Evolutionary conservation across 2,329 filamentous ascomycete species (phyloP), one percentile per base, ranked within the genome.

Genomic region (Fusarium sp.): DNA sequence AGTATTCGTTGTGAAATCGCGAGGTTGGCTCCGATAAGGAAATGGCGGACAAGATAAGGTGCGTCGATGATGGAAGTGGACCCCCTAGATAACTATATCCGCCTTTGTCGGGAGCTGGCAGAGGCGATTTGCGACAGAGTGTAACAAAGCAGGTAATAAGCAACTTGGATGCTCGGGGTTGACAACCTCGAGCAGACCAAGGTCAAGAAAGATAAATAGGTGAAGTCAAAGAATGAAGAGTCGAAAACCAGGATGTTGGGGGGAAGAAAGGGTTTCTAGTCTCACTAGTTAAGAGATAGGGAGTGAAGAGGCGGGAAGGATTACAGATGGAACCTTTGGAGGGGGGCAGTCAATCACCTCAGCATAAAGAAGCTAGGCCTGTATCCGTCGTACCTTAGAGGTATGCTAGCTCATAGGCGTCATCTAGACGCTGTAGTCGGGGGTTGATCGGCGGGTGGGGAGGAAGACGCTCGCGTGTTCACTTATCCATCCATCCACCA

Each of bases 31-130:
- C 51, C 40, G 69, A 72, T 71, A 70, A 72, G 65, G 55, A 67
- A 63, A 46, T 50, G 64, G 54, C 49, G 63, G 66, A 55, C 66
- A 54, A 63, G 72, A 71, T 71, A 71, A 74, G 71, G 70, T 66
- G 59, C 43, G 68, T 68, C 62, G 70, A 57, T 60, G 63, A 67
- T 52, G 64, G 50, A 67, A 69, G 70, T 72, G 71, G 71, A 66
- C 61, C 71, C 65, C 51, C 64, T 61, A 57, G 39, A 37, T 55
- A 56, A 39, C 53, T 56, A 41, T 57, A 39, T 61, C 59, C 45
- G 57, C 65, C 65, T 68, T 53, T 58, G 50, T 68, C 51, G 59
- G 55, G 52, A 54, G 54, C 27, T 69, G 63, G 66, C 54, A 68
- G 71, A 63, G 66, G 53, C 47, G 41, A 51, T 56, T 51, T 64